phyloP scores from a whole-genome alignment of 1,139 yeast genomes.

The Taphrina deformans region DNA sequence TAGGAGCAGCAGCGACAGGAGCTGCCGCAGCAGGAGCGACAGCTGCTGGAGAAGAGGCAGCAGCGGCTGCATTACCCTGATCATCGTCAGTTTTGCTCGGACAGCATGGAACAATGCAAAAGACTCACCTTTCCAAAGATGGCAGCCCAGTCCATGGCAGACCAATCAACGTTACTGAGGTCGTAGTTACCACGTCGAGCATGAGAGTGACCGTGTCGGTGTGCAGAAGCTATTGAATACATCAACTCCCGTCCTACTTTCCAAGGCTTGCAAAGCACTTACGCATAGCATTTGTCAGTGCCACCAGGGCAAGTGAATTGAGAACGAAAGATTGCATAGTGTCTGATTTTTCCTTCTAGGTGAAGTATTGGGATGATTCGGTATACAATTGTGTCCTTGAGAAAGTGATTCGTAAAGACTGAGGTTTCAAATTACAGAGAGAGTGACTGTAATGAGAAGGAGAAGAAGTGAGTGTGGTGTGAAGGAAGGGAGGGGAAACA shows the following conservation, averaged over 20 bases:
- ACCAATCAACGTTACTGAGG: slow-evolving; percentile 22
- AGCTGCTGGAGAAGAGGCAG: not conserved
- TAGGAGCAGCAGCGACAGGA: not conserved
- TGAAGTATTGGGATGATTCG: no score
- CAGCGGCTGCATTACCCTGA: slow-evolving; percentile 12
- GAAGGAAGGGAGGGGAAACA: not conserved
- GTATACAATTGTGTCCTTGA: no score
- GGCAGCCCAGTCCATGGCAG: slow-evolving; percentile 22
- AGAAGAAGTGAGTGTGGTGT: not conserved
- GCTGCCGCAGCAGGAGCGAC: not conserved
- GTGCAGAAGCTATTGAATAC: slow-evolving; percentile 15
- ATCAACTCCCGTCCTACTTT: not conserved
- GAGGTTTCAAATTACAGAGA: not conserved
- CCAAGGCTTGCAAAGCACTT: not conserved
- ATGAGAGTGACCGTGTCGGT: slow-evolving; percentile 26
- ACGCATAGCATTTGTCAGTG: slow-evolving; percentile 17
- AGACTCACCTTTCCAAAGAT: slow-evolving; percentile 16
- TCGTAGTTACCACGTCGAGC: slow-evolving; percentile 24
- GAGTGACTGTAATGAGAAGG: not conserved
- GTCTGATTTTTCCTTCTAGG: no score
- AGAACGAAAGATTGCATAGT: slow-evolving; percentile 17
- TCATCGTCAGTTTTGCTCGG: not conserved
- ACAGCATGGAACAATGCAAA: not conserved
- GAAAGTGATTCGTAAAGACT: not conserved
- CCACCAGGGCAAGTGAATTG: slow-evolving; percentile 15